phyloP scores from a whole-genome alignment of 2,329 filamentous ascomycete species.

The Alternaria conjuncta region DNA sequence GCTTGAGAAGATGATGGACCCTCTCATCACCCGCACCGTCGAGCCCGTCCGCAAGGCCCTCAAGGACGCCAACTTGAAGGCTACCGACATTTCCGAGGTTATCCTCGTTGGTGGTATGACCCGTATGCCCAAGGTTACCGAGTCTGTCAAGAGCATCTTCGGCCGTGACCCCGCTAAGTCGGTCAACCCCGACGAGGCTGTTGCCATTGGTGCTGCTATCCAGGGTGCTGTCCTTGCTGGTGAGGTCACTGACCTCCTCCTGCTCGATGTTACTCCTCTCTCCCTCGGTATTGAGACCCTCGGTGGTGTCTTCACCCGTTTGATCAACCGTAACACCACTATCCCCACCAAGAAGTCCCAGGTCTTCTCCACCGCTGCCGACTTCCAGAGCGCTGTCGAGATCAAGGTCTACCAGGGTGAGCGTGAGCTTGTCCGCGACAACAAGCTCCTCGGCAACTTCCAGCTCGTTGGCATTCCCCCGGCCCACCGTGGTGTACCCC shows the following conservation, averaged over 20 bases:
- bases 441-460: constrained; percentile 99
- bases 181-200: constrained; percentile 97
- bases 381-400: constrained; percentile 98
- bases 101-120: constrained; percentile 99
- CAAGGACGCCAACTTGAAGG: constrained; percentile 89
- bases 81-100: constrained; percentile 96
- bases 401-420: constrained; percentile 99
- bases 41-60: constrained; percentile 96
- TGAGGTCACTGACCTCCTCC: constrained; percentile 93
- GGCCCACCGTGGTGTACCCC: constrained; percentile 93
- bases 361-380: constrained; percentile 95
- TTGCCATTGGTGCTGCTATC: constrained; percentile 95
- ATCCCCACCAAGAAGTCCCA: constrained; percentile 99
- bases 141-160: constrained; percentile 96
- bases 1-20: constrained; percentile 91
- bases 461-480: constrained; percentile 97
- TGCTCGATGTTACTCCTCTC: constrained; percentile 93
- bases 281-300: constrained; percentile 99
- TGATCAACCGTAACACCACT: constrained; percentile 99
- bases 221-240: constrained; percentile 96
- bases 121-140: constrained; percentile 97
- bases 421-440: constrained; percentile 97
- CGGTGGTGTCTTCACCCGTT: constrained; percentile 94
- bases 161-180: constrained; percentile 96
- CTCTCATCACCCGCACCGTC: constrained; percentile 82